A percentile compares a stretch with the other conserved stretches of the same genome.
Evolutionary conservation across 345 rosid species (phyloP).

Genomic region (Passiflora organensis): DNA sequence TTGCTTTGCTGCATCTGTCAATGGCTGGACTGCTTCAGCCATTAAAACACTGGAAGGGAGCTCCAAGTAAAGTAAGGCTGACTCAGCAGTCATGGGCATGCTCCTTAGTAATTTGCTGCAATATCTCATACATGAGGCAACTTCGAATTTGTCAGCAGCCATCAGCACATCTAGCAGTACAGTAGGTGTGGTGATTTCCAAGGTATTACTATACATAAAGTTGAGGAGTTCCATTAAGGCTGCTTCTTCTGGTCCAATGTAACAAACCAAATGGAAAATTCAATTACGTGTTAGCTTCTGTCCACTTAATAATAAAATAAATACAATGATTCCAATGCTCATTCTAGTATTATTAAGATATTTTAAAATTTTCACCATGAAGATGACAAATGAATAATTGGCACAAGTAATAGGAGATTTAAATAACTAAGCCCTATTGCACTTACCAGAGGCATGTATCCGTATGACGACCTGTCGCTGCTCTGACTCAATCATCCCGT

Average conservation of each 20-base stretch:
- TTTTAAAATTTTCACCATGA: too few relatives aligned
- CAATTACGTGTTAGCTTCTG: background rate
- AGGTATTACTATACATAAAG: conserved; percentile 57
- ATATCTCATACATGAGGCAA: conserved; percentile 76
- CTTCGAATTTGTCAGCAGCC: conserved; percentile 85
- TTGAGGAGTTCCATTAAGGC: conserved; percentile 72
- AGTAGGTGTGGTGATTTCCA: conserved; percentile 44
- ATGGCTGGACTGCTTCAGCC: conserved; percentile 75
- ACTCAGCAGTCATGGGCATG: conserved; percentile 68
- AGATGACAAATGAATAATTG: too few relatives aligned
- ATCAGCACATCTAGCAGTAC: conserved; percentile 62
- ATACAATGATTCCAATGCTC: background rate
- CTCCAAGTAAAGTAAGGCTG: conserved; percentile 70
- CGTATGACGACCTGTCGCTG: conserved; percentile 59
- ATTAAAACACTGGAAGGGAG: conserved; percentile 61
- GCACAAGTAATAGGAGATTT: background rate
- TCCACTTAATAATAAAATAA: background rate
- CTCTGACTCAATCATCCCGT: conserved; percentile 72
- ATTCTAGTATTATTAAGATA: too few relatives aligned
- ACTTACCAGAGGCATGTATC: conserved; percentile 68
- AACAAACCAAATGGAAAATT: conserved; percentile 1
- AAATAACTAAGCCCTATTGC: background rate
- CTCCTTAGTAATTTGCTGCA: conserved; percentile 57
- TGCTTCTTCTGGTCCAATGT: conserved; percentile 59
- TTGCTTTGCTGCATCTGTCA: conserved; percentile 63